These are phyloP conservation scores for Mortierella sp. DNA, from an alignment of 371 early-diverging fungal genomes.

Conservation along the genomic window DNA sequence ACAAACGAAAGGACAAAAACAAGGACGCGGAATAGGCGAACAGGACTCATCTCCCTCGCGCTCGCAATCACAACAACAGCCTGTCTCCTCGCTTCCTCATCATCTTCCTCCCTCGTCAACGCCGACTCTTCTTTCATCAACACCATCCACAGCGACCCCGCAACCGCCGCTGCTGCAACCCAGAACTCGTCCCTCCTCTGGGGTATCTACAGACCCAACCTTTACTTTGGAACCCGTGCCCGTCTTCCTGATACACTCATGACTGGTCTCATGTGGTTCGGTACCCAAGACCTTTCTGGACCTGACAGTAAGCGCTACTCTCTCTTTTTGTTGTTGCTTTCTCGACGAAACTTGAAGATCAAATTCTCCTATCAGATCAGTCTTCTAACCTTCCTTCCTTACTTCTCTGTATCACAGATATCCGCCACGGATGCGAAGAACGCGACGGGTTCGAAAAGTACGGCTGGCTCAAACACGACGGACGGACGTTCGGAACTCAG, in stretches of 20 bases:
- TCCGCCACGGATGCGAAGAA: constrained; percentile 93
- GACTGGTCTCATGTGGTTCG: constrained; percentile 96
- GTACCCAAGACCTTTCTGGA: constrained; percentile 68
- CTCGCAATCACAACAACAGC: constrained; percentile 11
- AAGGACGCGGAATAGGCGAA: constrained; percentile 45
- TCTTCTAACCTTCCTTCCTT: not conserved
- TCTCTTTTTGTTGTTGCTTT: not conserved
- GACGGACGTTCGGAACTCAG: constrained; percentile 85
- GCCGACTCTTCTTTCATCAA: constrained; percentile 39
- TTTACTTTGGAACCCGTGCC: constrained; percentile 95
- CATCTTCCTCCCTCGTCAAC: not conserved
- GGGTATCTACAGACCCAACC: constrained; percentile 96
- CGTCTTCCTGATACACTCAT: constrained; percentile 83
- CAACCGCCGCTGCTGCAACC: constrained; percentile 20
- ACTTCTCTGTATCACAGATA: constrained; percentile 58
- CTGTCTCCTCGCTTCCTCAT: not conserved
- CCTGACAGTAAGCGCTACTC: constrained; percentile 62
- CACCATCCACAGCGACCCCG: constrained; percentile 18
- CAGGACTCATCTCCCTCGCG: constrained; percentile 18
- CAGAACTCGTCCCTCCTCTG: constrained; percentile 69
- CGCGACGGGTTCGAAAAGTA: constrained; percentile 83
- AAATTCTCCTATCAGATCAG: constrained; percentile 2
- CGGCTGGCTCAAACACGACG: constrained; percentile 93
- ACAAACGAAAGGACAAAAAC: not conserved
- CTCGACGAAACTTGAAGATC: not conserved